phyloP scores from a whole-genome alignment of 1,139 yeast species.

The Suhomyces kunorum region DNA sequence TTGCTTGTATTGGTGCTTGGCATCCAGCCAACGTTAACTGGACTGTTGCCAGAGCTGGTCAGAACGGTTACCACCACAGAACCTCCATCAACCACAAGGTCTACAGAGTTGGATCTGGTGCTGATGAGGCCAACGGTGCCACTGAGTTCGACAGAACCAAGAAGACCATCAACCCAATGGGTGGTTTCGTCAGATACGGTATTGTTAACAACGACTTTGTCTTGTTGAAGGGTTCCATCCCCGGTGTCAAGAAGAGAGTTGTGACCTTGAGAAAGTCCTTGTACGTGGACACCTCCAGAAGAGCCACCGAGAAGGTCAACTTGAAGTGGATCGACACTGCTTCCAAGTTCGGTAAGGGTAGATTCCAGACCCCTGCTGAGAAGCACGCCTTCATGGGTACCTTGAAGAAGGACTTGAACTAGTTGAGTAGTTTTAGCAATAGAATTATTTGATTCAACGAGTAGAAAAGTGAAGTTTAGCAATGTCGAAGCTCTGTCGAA shows the following conservation, averaged over 20 bases:
- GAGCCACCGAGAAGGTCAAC: conserved; percentile 93
- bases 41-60: conserved; percentile 99
- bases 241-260: conserved; percentile 99
- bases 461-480: background rate
- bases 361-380: conserved; percentile 99
- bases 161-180: conserved; percentile 99
- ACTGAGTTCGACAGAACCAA: conserved; percentile 99
- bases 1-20: conserved; percentile 99
- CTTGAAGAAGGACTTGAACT: conserved; percentile 83
- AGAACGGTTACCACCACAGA: conserved; percentile 99
- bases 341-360: conserved; percentile 99
- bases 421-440: conserved; percentile 11
- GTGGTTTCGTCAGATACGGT: conserved; percentile 99
- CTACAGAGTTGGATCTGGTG: conserved; percentile 98
- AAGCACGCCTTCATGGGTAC: conserved; percentile 99
- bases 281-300: conserved; percentile 97
- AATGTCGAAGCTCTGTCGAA: too few relatives aligned
- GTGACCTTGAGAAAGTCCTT: conserved; percentile 98
- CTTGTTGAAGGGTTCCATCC: conserved; percentile 97
- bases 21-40: conserved; percentile 99
- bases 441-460: conserved; percentile 9
- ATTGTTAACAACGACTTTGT: conserved; percentile 95
- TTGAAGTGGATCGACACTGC: conserved; percentile 99
- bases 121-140: conserved; percentile 90
- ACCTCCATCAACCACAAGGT: conserved; percentile 99